Evolutionary conservation across 106 monocot genomes (phyloP).

Genomic region (Ottelia alismoides): DNA sequence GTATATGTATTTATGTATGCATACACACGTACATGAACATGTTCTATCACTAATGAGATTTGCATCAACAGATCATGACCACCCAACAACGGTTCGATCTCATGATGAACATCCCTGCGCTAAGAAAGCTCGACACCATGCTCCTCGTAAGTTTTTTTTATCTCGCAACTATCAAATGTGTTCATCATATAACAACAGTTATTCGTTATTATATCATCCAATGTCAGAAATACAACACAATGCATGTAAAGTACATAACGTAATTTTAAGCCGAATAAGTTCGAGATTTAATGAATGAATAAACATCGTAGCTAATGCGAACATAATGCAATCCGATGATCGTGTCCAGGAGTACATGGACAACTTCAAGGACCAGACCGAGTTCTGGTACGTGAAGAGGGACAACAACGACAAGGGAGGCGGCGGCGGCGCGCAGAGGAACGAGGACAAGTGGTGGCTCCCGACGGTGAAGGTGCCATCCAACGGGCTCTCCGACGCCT

Average conservation of each 20-base stretch:
- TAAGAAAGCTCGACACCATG: slow-evolving; percentile 2
- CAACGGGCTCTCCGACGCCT: slow-evolving; percentile 10
- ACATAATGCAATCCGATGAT: too few relatives aligned
- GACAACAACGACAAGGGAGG: too few relatives aligned
- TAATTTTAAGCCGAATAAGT: background rate
- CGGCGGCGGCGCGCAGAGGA: too few relatives aligned
- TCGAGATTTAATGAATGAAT: too few relatives aligned
- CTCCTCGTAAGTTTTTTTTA: slow-evolving; percentile 1
- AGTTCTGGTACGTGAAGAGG: slow-evolving; percentile 47
- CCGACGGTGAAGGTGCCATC: slow-evolving; percentile 10
- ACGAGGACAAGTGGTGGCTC: slow-evolving; percentile 17
- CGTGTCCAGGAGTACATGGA: slow-evolving; percentile 69
- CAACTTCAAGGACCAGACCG: slow-evolving; percentile 54
- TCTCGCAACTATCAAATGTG: too few relatives aligned
- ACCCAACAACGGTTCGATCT: slow-evolving; percentile 1
- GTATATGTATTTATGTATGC: background rate
- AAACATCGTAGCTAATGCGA: too few relatives aligned
- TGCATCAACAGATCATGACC: background rate
- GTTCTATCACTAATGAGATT: too few relatives aligned
- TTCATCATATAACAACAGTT: too few relatives aligned
- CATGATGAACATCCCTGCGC: slow-evolving; percentile 2
- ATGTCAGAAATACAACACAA: too few relatives aligned
- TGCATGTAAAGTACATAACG: too few relatives aligned
- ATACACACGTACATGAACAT: too few relatives aligned
- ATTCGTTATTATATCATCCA: too few relatives aligned